Conservation (phyloP, 2,329 filamentous ascomycete genomes). For the Penicillium sp. region DNA sequence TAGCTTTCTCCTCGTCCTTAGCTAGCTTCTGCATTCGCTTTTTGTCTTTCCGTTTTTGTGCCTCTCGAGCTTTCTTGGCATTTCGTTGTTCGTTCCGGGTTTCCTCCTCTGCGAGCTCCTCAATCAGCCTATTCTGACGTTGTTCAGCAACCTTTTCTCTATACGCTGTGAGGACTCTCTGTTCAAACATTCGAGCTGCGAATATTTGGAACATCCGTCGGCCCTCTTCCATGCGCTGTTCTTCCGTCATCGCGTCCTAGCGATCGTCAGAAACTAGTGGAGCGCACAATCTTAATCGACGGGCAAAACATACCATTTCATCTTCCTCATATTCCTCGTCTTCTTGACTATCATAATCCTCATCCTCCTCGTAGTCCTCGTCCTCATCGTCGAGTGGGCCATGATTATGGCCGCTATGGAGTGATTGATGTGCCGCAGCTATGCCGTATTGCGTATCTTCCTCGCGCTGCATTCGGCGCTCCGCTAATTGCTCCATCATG, state of each 20-base stretch:
- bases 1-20: slow-evolving; percentile 88
- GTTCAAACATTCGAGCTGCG: slow-evolving; percentile 98
- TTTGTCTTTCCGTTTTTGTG: slow-evolving; percentile 94
- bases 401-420: slow-evolving; percentile 76
- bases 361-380: slow-evolving; percentile 76
- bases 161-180: slow-evolving; percentile 94
- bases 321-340: slow-evolving; percentile 70
- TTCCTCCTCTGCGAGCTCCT: slow-evolving; percentile 87
- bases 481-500: slow-evolving; percentile 99
- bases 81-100: slow-evolving; percentile 77
- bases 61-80: slow-evolving; percentile 91
- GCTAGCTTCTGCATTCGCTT: slow-evolving; percentile 85
- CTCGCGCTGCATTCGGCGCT: slow-evolving; percentile 95
- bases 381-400: slow-evolving; percentile 76
- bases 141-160: slow-evolving; percentile 95
- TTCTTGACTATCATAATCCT: slow-evolving; percentile 66
- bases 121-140: slow-evolving; percentile 85
- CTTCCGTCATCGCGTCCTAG: slow-evolving; percentile 94
- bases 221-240: slow-evolving; percentile 98
- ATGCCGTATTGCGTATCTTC: slow-evolving; percentile 79
- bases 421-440: slow-evolving; percentile 60
- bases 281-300: slow-evolving; percentile 11
- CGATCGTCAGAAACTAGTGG: slow-evolving; percentile 44
- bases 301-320: slow-evolving; percentile 59
- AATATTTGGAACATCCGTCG: slow-evolving; percentile 99